Base-by-base conservation (phyloP, 768 basidiomycete species). In the Brasilioporus rufonigricans region DNA sequence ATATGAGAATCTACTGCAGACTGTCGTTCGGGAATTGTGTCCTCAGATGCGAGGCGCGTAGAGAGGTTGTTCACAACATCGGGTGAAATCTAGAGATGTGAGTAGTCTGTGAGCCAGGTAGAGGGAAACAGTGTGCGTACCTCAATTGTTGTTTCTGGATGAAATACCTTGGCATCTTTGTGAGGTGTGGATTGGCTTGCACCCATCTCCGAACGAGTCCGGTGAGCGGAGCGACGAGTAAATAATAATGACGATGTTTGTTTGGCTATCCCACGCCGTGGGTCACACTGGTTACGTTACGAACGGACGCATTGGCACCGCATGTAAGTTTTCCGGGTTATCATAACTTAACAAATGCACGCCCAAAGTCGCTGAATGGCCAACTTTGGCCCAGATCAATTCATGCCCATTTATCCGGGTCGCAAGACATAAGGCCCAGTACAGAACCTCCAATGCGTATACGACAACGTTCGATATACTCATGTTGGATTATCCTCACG, bases 51-150 rank as follows among this genome's bases (percentile, higher is more conserved):
- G 33, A 80, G 69, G 55, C 80, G 75, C 72, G 91, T 85, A 19
- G 84, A 77, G 58, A 94, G 85, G 53, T 86, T 83, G 75, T 87
- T 83, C 65, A 94, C 84, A 53, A 95, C 83, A 69, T 87, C 83
- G 44, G 82, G 82, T n/a, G 89, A 89, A 74, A 95, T 90, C 91
- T 94, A 27, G 46, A 44, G 51, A 54, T 32, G 55, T 62, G 26
- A 64, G 48, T 40, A 24, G 36, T 49, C 39, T 32, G 23, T 32
- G 9, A 32, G 19, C 16, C 27, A 6, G 26, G 18, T 38, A 1
- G 44, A 44, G 9, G 4, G 27, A 26, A 43, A 31, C 3, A 1
- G 66, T n/a, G n/a, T n/a, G n/a, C 75, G 44, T 55, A 84, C 84
- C 58, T 83, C 77, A 57, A 85, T 78, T 16, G 80, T 74, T 2